A percentile compares a stretch with the other conserved stretches of the same genome.
Evolutionary conservation across 2,329 filamentous ascomycete species (phyloP).

Genomic region (Paecilomyces dactylethromorphus): DNA sequence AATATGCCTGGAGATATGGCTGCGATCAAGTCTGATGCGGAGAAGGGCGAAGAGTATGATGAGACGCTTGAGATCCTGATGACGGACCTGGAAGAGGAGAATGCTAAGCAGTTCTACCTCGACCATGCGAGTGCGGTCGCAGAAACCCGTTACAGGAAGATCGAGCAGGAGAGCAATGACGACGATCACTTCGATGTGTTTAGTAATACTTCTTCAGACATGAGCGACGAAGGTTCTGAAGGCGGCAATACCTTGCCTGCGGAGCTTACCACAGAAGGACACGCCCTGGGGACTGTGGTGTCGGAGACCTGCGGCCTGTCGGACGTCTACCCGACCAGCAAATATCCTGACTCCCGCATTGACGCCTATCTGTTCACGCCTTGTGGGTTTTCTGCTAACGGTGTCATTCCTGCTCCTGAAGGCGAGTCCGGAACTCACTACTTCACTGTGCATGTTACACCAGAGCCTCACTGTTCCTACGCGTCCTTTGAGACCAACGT

Average conservation of each 20-base stretch:
- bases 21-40: constrained; percentile 6
- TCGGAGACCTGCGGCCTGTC: constrained; percentile 84
- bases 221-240: constrained; percentile 52
- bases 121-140: constrained; percentile 86
- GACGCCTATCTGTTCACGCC: constrained; percentile 96
- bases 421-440: constrained; percentile 65
- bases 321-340: constrained; percentile 76
- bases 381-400: constrained; percentile 96
- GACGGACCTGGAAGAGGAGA: constrained; percentile 61
- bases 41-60: constrained; percentile 33
- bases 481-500: constrained; percentile 99
- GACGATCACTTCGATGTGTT: constrained; percentile 66
- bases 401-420: constrained; percentile 75
- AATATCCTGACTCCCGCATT: constrained; percentile 87
- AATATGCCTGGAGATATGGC: constrained; percentile 41
- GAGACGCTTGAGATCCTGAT: constrained; percentile 58
- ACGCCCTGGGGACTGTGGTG: constrained; percentile 85
- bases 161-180: constrained; percentile 56
- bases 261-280: constrained; percentile 83
- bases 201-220: constrained; percentile 62
- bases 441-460: constrained; percentile 97
- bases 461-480: constrained; percentile 94
- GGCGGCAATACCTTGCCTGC: constrained; percentile 51
- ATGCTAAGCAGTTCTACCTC: constrained; percentile 63
- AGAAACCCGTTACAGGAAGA: constrained; percentile 69